Conservation (phyloP, 2,329 filamentous ascomycete genomes). For the Aureobasidium sp. region DNA sequence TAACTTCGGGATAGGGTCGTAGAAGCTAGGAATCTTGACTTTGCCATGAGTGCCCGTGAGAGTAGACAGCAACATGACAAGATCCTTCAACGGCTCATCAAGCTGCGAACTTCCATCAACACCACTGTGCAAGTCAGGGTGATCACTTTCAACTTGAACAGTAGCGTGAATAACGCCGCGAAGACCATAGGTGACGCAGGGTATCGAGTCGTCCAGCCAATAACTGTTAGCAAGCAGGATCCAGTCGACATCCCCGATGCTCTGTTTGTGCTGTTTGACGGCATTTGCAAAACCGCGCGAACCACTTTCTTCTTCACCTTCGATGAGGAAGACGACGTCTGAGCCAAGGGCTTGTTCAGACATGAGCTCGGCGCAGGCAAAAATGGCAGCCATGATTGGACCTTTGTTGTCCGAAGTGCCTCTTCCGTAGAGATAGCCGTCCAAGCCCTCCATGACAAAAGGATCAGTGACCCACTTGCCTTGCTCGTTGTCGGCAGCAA, state of each 20-base stretch:
- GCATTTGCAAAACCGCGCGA: conserved; percentile 84
- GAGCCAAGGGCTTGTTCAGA: conserved; percentile 76
- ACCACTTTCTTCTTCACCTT: conserved; percentile 93
- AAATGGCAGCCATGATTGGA: conserved; percentile 86
- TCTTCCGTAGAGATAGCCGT: conserved; percentile 89
- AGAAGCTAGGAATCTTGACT: conserved; percentile 80
- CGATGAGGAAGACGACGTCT: conserved; percentile 88
- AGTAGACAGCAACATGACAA: conserved; percentile 73
- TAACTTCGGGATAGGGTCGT: conserved; percentile 71
- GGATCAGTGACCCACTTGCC: conserved; percentile 82
- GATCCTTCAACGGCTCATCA: conserved; percentile 85
- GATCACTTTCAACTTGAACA: conserved; percentile 73
- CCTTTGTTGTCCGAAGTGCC: conserved; percentile 99
- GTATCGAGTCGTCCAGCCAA: conserved; percentile 93
- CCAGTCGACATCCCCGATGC: conserved; percentile 88
- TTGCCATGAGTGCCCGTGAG: conserved; percentile 74
- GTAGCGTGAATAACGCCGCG: conserved; percentile 91
- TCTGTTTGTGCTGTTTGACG: conserved; percentile 67
- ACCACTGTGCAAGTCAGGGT: conserved; percentile 87
- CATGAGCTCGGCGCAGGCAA: conserved; percentile 82
- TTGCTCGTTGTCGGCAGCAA: conserved; percentile 74
- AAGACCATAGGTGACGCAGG: conserved; percentile 89
- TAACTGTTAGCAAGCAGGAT: conserved; percentile 96
- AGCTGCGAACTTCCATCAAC: conserved; percentile 90
- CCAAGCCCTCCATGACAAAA: conserved; percentile 79